phyloP scores from a whole-genome alignment of 306 rosid genomes.

The Myrica gale region DNA sequence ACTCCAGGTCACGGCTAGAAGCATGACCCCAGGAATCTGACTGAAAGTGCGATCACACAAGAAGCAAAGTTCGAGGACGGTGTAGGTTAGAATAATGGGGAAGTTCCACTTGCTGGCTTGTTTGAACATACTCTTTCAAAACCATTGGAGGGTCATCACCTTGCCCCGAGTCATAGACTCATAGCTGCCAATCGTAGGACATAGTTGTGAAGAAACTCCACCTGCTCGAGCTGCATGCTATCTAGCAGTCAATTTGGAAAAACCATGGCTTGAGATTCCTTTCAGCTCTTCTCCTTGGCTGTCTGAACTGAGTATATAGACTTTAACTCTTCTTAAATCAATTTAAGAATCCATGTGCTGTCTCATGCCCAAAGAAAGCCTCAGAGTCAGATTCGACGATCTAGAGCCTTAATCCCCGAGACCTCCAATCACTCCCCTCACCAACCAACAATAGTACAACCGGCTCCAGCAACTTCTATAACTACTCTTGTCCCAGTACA shows the following conservation, averaged over 20 bases:
- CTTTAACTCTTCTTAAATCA: neutral
- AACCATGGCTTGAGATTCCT: neutral
- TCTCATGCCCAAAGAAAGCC: neutral
- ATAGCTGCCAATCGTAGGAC: too few species aligned
- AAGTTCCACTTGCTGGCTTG: neutral
- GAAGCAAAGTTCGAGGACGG: too few species aligned
- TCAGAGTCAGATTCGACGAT: neutral
- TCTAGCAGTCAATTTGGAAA: neutral
- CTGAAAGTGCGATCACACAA: too few species aligned
- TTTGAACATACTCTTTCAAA: neutral
- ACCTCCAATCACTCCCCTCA: too few species aligned
- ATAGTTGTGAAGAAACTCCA: neutral
- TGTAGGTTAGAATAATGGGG: neutral
- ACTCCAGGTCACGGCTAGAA: too few species aligned
- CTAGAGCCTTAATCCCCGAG: too few species aligned
- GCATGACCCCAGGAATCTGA: neutral
- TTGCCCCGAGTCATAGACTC: too few species aligned
- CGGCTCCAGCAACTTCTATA: too few species aligned
- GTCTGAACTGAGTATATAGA: neutral
- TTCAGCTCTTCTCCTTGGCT: neutral
- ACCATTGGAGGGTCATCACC: too few species aligned
- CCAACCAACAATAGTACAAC: too few species aligned
- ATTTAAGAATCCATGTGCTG: neutral
- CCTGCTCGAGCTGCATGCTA: neutral
- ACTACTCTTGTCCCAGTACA: too few species aligned